phyloP scores from a whole-genome alignment of 441 rosid genomes.

The Erodium trifolium region DNA sequence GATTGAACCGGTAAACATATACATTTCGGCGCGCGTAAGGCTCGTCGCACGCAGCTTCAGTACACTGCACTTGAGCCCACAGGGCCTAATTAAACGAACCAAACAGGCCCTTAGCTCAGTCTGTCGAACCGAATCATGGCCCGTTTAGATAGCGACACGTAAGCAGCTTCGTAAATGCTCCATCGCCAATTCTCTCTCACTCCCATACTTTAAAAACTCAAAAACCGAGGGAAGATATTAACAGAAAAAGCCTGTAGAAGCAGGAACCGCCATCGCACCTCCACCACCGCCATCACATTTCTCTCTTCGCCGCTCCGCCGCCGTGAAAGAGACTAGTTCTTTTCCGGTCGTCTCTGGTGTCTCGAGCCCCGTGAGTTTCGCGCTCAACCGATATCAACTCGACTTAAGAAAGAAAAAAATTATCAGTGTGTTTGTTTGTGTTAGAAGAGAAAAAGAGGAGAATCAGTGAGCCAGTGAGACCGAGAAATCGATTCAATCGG shows the following conservation, averaged over 20 bases:
- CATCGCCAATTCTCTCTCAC: no score
- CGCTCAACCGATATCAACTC: no score
- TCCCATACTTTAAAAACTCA: neutral
- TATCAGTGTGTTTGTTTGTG: no score
- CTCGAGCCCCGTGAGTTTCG: neutral
- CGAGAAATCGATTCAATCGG: neutral
- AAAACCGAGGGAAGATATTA: neutral
- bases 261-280: neutral
- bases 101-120: no score
- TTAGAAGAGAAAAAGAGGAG: neutral
- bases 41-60: no score
- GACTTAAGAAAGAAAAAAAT: no score
- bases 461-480: constrained; percentile 2
- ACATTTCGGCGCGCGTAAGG: no score
- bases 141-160: neutral
- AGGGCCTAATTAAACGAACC: no score
- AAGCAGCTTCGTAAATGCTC: neutral
- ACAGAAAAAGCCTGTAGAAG: neutral
- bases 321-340: neutral
- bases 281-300: neutral
- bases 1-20: no score
- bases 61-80: no score
- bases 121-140: no score
- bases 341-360: neutral
- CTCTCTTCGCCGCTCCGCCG: constrained; percentile 1